Evolutionary conservation across 2,329 filamentous ascomycete species (phyloP).

Genomic region (Colletotrichum chrysophilum): DNA sequence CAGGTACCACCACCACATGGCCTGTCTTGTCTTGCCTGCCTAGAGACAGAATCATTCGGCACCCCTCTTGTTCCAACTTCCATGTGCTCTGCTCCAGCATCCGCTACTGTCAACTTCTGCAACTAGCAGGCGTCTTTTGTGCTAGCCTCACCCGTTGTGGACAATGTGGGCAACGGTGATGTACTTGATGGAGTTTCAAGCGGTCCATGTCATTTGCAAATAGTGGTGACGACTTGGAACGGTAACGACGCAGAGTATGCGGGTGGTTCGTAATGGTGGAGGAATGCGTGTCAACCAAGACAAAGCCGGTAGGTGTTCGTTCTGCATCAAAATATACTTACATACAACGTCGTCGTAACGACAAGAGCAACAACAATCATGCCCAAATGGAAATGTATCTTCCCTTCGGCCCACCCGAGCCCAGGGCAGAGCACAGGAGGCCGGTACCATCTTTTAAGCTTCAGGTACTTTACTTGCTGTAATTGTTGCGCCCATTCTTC

Average conservation of each 20-base stretch:
- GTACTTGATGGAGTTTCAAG: neutral
- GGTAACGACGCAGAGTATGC: neutral
- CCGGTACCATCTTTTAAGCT: neutral
- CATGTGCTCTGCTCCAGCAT: neutral
- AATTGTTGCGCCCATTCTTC: slow-evolving; percentile 11
- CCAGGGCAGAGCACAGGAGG: neutral
- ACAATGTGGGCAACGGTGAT: neutral
- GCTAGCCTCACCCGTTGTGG: neutral
- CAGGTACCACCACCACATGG: neutral
- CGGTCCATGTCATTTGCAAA: neutral
- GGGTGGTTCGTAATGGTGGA: slow-evolving; percentile 9
- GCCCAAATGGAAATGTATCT: neutral
- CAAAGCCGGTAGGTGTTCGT: neutral
- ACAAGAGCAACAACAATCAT: neutral
- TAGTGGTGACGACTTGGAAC: neutral
- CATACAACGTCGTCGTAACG: neutral
- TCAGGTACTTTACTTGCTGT: neutral
- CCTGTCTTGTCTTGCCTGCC: neutral
- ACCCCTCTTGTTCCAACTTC: neutral
- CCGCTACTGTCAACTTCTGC: neutral
- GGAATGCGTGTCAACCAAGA: neutral
- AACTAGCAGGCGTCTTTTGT: neutral
- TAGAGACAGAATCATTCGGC: neutral
- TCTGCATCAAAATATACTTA: neutral
- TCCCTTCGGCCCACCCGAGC: neutral